phyloP scores from a whole-genome alignment of 179 eudicot species.

The Silene coronaria region DNA sequence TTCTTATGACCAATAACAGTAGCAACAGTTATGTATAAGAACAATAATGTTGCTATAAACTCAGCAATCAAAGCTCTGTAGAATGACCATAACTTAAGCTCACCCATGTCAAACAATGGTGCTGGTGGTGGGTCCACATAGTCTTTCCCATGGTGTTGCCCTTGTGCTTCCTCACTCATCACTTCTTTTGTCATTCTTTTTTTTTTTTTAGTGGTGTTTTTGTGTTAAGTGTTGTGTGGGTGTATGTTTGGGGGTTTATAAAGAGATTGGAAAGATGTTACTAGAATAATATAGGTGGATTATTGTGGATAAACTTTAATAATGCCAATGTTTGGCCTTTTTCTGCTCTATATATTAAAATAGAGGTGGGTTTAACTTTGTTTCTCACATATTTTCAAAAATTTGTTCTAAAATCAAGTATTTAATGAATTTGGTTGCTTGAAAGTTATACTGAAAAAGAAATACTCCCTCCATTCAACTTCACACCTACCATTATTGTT shows the following conservation, averaged over 20 bases:
- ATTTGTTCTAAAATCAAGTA: too few relatives aligned
- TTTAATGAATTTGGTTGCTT: too few relatives aligned
- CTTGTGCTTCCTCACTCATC: constrained; percentile 43
- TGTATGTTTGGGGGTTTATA: constrained; percentile 16
- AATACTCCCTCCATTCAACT: too few relatives aligned
- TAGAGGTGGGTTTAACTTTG: too few relatives aligned
- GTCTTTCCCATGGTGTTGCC: constrained; percentile 51
- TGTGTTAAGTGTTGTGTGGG: background rate
- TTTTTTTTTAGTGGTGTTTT: background rate
- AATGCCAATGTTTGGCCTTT: background rate
- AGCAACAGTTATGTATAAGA: constrained; percentile 66
- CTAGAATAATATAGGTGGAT: constrained; percentile 18
- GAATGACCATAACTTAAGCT: constrained; percentile 68
- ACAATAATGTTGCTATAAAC: constrained; percentile 42
- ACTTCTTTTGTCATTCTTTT: constrained; percentile 61
- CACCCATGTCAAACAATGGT: constrained; percentile 62
- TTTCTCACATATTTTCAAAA: too few relatives aligned
- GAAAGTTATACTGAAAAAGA: too few relatives aligned
- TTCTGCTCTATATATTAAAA: too few relatives aligned
- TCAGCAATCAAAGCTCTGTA: constrained; percentile 51
- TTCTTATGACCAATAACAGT: constrained; percentile 76
- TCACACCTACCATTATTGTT: too few relatives aligned
- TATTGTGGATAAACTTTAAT: constrained; percentile 19
- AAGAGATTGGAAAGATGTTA: constrained; percentile 20
- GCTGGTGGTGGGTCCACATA: constrained; percentile 84